Conservation (phyloP, 371 early-diverging fungal species). For the Syncephalis plumigaleata region DNA sequence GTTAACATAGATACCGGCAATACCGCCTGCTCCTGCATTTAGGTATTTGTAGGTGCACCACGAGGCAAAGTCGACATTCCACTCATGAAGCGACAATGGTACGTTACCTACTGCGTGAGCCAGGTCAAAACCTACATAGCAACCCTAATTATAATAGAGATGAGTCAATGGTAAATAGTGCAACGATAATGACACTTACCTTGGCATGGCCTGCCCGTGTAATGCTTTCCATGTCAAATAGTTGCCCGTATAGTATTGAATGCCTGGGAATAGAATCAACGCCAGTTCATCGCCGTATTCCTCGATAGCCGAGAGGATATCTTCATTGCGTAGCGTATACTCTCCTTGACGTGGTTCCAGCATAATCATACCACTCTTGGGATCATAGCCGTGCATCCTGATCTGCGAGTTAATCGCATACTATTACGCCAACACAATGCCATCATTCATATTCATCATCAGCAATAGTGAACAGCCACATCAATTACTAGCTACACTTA, state of each 20-base stretch:
- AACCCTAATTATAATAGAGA: constrained; percentile 30
- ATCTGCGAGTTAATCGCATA: constrained; percentile 83
- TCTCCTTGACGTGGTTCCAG: constrained; percentile 63
- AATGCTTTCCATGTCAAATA: constrained; percentile 74
- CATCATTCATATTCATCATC: no score
- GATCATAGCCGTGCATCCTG: constrained; percentile 60
- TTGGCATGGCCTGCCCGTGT: constrained; percentile 63
- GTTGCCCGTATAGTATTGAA: constrained; percentile 96
- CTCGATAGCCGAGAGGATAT: constrained; percentile 59
- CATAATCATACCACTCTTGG: constrained; percentile 46
- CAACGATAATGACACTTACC: constrained; percentile 17
- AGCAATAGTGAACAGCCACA: no score
- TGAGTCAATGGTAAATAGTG: background rate
- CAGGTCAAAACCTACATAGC: constrained; percentile 87
- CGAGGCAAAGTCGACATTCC: constrained; percentile 95
- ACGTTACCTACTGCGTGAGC: constrained; percentile 95
- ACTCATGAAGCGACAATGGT: constrained; percentile 73
- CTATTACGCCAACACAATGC: constrained; percentile 11
- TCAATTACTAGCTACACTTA: no score
- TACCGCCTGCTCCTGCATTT: constrained; percentile 88
- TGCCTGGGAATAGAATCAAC: constrained; percentile 75
- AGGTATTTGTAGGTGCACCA: constrained; percentile 98
- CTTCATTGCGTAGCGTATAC: constrained; percentile 44
- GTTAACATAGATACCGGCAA: constrained; percentile 79
- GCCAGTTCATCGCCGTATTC: constrained; percentile 61